phyloP scores from a whole-genome alignment of 306 rosid genomes.

The Canavalia gladiata region DNA sequence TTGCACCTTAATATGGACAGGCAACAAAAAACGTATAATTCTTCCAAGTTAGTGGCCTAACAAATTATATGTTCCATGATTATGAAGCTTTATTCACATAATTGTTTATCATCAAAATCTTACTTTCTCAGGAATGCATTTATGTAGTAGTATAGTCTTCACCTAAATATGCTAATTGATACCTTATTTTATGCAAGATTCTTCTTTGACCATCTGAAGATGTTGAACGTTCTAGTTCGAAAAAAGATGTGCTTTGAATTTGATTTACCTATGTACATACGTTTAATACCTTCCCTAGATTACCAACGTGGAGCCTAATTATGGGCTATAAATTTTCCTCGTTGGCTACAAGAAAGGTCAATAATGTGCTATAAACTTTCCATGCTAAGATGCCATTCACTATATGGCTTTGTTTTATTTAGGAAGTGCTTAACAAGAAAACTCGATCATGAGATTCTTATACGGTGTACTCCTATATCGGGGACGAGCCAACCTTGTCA shows the following conservation, averaged over 20 bases:
- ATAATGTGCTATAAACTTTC: no score
- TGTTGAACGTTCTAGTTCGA: background rate
- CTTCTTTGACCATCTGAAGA: background rate
- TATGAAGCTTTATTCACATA: conserved; percentile 15
- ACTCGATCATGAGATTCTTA: no score
- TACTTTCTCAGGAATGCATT: background rate
- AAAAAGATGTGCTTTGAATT: background rate
- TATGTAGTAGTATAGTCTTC: background rate
- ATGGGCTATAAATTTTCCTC: no score
- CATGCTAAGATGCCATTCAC: no score
- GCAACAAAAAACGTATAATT: conserved; percentile 14
- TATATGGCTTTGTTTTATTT: no score
- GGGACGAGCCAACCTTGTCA: no score
- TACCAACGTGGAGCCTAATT: no score
- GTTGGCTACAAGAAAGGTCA: background rate
- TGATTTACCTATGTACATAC: no score
- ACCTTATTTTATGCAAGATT: background rate
- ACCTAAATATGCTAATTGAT: background rate
- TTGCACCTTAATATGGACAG: conserved; percentile 20
- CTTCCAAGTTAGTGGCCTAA: conserved; percentile 13
- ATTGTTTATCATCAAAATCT: background rate
- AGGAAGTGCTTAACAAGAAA: no score
- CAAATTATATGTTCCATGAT: background rate
- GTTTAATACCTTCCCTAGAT: no score
- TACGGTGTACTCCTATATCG: no score